Conservation (phyloP, 225 moss, liverwort and hornwort species). For the Rhytidiadelphus loreus region DNA sequence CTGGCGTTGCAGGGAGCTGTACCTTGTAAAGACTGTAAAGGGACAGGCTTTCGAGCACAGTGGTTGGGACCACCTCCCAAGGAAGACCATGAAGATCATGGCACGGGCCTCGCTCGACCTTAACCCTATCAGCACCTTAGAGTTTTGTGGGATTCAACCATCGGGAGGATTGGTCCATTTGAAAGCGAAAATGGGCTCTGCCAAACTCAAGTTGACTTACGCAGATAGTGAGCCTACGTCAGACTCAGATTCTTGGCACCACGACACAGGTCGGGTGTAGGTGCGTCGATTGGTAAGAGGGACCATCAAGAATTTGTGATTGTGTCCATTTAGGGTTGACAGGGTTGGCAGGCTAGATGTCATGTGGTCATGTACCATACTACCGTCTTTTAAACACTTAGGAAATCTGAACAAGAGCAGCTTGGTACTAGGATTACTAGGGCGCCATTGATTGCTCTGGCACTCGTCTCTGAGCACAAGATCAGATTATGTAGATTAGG, state of each 20-base stretch:
- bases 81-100: conserved; percentile 10
- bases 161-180: not conserved
- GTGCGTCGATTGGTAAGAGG: not conserved
- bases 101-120: conserved; percentile 5
- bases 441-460: conserved; percentile 6
- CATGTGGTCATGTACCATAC: conserved; percentile 1
- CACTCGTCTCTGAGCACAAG: not conserved
- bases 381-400: not conserved
- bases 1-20: conserved; percentile 30
- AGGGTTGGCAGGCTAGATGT: not conserved
- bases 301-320: not conserved
- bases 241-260: not conserved
- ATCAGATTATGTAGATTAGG: not conserved
- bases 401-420: not conserved
- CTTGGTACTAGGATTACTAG: not conserved
- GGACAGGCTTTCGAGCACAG: conserved; percentile 53
- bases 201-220: not conserved
- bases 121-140: not conserved
- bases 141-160: not conserved
- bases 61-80: conserved; percentile 46
- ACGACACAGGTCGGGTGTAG: not conserved
- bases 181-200: not conserved
- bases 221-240: not conserved
- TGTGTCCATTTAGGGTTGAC: not conserved
- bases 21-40: conserved; percentile 53